Evolutionary conservation across 2,329 filamentous ascomycete genomes (phyloP).

Genomic region (Trichoderma aggressivum): DNA sequence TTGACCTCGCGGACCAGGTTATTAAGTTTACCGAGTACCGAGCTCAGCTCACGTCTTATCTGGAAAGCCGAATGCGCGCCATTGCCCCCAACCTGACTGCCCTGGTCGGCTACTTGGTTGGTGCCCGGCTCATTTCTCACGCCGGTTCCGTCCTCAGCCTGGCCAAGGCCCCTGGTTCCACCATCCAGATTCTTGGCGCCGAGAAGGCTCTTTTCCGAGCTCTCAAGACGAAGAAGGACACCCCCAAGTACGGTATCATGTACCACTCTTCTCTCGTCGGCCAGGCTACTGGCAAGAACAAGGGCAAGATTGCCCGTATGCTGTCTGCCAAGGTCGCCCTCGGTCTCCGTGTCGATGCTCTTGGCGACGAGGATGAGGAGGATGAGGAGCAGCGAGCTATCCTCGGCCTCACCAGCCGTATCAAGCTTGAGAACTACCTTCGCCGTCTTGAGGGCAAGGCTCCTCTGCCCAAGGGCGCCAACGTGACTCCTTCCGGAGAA

Average conservation of each 20-base stretch:
- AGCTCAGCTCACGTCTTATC: conserved; percentile 79
- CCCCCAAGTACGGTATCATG: conserved; percentile 95
- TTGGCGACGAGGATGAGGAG: conserved; percentile 58
- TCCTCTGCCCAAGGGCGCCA: conserved; percentile 69
- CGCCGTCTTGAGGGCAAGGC: conserved; percentile 87
- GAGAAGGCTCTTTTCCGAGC: conserved; percentile 99
- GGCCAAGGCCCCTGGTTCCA: conserved; percentile 91
- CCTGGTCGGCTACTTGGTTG: conserved; percentile 88
- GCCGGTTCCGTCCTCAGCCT: conserved; percentile 91
- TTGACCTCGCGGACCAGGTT: conserved; percentile 87
- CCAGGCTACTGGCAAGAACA: conserved; percentile 96
- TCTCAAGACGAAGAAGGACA: conserved; percentile 98
- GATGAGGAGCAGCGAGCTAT: conserved; percentile 87
- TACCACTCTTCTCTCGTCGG: conserved; percentile 92
- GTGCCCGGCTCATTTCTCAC: conserved; percentile 91
- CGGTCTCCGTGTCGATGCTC: conserved; percentile 87
- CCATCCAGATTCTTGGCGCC: conserved; percentile 95
- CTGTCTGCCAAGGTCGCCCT: conserved; percentile 90
- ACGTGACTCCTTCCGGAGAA: conserved; percentile 71
- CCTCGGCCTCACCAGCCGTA: conserved; percentile 69
- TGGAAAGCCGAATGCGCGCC: conserved; percentile 90
- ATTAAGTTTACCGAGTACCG: conserved; percentile 90
- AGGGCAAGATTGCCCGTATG: conserved; percentile 98
- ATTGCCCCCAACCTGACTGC: conserved; percentile 95
- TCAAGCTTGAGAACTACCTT: conserved; percentile 73